Evolutionary conservation across 2,329 filamentous ascomycete species (phyloP), one percentile per base, ranked within the genome.

Genomic region (Paraphaeosphaeria sporulosa): DNA sequence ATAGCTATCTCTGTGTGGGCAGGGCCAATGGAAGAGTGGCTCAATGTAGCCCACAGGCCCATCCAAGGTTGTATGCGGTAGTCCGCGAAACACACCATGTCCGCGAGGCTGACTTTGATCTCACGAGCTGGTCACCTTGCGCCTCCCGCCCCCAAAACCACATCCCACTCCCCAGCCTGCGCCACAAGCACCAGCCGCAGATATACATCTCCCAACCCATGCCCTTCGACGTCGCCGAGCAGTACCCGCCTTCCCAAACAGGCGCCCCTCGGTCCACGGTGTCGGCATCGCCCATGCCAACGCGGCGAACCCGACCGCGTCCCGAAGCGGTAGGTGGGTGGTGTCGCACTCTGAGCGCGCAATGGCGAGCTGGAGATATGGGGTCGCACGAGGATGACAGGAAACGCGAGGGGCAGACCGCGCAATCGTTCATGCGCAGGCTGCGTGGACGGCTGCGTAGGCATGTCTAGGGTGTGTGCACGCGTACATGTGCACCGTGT

Each of bases 341-440:
- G 17, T 25, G 21, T 23, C 23, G 9, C 23, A 30, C 25, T 38
- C 8, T 12, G 38, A 36, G 13, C 19, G 15, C 15, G 32, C 51
- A 23, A 21, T 13, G 25, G 51, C 38, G 51, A 34, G 51, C 51
- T 43, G 51, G 36, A 43, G 51, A 44, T 34, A 54, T n/a, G 51
- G 32, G 38, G 50, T 8, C 49, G 34, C 36, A 17, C 36, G 17
- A 38, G 36, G 36, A 13, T 15, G 49, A 32, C 15, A 21, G 47
- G n/a, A 51, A 23, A 30, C 25, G 50, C 50, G 50, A 53, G 50
- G 36, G 36, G 50, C 4, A 6, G 10, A n/a, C 44, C 13, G 27
- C 19, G 42, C 42, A 44, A 23, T 23, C 19, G 44, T 47, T 47
- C 21, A 47, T 47, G 21, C 21, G 44, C 25, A 19, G 27, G 13